phyloP scores from a whole-genome alignment of 257 asterid species.

The Solanum virginianum region DNA sequence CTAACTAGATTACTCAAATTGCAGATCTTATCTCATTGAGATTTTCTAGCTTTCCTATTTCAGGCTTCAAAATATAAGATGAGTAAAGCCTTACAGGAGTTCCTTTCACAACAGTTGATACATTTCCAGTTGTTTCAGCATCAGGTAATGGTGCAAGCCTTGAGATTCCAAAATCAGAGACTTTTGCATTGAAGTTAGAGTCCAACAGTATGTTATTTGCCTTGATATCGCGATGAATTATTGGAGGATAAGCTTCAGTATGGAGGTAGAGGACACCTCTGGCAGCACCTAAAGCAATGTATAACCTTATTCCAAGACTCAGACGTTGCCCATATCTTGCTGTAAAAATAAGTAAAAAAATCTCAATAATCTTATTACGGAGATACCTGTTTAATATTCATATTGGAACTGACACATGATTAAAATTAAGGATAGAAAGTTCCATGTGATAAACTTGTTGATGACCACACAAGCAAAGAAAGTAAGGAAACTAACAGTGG shows the following conservation, averaged over 20 bases:
- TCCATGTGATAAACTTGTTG: not conserved
- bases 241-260: conserved; percentile 2
- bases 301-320: not conserved
- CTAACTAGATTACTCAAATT: not conserved
- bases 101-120: not conserved
- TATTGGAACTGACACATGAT: not conserved
- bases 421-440: not conserved
- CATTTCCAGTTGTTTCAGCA: not conserved
- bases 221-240: not conserved
- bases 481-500: not conserved
- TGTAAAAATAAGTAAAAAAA: not conserved
- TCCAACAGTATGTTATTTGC: conserved; percentile 1
- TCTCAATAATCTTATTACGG: not conserved
- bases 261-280: not conserved
- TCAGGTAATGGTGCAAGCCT: not conserved
- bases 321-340: not conserved
- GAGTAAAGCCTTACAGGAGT: not conserved
- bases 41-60: not conserved
- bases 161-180: not conserved
- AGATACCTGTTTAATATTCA: not conserved
- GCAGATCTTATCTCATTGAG: not conserved
- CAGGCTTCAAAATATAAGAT: not conserved
- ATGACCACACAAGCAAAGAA: not conserved
- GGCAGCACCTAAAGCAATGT: conserved; percentile 3
- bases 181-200: not conserved